Conservation (phyloP, 78 protist genomes). For the Dictyostelium brefeldianum region DNA sequence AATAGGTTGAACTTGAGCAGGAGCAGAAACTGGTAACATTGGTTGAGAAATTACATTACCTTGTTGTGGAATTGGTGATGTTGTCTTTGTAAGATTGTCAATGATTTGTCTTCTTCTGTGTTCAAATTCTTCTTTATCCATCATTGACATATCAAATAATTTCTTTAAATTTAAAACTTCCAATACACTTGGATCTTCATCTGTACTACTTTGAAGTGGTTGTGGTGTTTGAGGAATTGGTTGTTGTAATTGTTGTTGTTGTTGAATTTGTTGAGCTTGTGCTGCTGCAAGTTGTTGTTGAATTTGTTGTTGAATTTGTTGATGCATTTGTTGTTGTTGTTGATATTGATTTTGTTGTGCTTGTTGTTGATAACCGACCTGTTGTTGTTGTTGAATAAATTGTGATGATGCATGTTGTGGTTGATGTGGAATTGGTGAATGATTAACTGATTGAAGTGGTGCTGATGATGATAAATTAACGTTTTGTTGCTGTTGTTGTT, state of each 20-base stretch:
- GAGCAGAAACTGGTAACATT: constrained; percentile 6
- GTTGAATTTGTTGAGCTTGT: neutral
- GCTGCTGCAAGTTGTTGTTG: neutral
- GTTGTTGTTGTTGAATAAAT: constrained; percentile 33
- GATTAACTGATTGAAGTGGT: constrained; percentile 40
- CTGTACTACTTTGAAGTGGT: constrained; percentile 48
- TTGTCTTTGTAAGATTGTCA: constrained; percentile 66
- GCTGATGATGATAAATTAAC: constrained; percentile 58
- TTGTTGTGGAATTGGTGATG: constrained; percentile 57
- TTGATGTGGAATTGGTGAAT: constrained; percentile 44
- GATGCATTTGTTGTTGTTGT: neutral
- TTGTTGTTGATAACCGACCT: constrained; percentile 7
- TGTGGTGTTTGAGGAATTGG: constrained; percentile 10
- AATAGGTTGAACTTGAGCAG: neutral
- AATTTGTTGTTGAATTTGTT: neutral
- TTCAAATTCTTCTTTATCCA: constrained; percentile 77
- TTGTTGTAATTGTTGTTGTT: neutral
- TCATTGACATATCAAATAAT: constrained; percentile 56
- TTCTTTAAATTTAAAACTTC: constrained; percentile 71
- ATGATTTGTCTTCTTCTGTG: constrained; percentile 69
- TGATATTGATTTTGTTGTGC: constrained; percentile 6
- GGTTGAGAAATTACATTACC: neutral
- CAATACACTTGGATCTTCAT: constrained; percentile 49
- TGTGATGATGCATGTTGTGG: constrained; percentile 57
- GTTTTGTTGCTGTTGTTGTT: neutral